A percentile compares a stretch with the other conserved stretches of the same genome.
phyloP scores from a whole-genome alignment of 257 asterid species.

The Solanum acaule region DNA sequence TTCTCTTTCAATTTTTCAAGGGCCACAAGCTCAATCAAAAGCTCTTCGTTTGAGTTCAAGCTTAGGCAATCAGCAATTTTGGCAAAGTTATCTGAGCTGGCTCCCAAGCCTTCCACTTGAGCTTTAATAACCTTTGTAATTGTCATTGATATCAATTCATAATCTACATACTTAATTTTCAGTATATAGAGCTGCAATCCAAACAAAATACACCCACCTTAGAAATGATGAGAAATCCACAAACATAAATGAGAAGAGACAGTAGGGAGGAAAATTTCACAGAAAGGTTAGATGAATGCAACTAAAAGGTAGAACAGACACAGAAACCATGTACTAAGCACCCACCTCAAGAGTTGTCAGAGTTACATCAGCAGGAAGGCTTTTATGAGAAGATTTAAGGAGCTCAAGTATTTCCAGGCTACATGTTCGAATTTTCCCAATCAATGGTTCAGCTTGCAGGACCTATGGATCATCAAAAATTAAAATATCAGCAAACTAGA shows the following conservation, averaged over 20 bases:
- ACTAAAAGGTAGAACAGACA: not conserved
- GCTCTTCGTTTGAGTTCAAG: slow-evolving; percentile 72
- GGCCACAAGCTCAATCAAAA: slow-evolving; percentile 77
- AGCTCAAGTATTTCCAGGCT: slow-evolving; percentile 60
- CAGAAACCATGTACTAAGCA: slow-evolving; percentile 1
- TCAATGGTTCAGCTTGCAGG: slow-evolving; percentile 61
- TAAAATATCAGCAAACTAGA: slow-evolving; percentile 11
- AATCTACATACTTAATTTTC: slow-evolving; percentile 50
- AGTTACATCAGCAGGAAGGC: slow-evolving; percentile 36
- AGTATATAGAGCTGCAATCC: slow-evolving; percentile 35
- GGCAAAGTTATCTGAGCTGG: slow-evolving; percentile 51
- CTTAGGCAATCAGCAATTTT: slow-evolving; percentile 50
- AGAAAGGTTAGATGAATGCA: not conserved
- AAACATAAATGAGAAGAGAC: not conserved
- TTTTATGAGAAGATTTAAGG: slow-evolving; percentile 47
- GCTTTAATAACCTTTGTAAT: slow-evolving; percentile 48
- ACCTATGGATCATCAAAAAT: slow-evolving; percentile 39
- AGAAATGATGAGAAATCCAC: not conserved
- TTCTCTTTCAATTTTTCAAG: slow-evolving; percentile 81
- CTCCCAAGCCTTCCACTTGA: slow-evolving; percentile 61
- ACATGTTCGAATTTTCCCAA: slow-evolving; percentile 29
- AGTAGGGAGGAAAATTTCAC: not conserved
- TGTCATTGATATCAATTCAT: slow-evolving; percentile 28
- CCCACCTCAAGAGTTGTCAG: slow-evolving; percentile 68
- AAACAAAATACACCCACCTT: not conserved